Evolutionary conservation across 2,329 filamentous ascomycete genomes (phyloP).

Genomic region (Fusarium humuli): DNA sequence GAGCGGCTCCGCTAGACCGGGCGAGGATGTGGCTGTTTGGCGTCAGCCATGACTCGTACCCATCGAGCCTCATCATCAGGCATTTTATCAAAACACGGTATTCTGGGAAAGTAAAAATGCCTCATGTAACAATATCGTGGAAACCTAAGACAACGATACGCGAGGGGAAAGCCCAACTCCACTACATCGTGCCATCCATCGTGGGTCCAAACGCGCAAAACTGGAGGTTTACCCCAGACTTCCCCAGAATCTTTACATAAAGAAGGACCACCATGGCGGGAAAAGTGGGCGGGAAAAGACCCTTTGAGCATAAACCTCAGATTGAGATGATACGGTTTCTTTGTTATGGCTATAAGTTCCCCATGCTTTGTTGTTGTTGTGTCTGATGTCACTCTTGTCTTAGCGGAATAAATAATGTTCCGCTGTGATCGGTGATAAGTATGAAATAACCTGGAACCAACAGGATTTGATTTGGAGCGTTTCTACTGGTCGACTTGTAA

Average conservation of each 20-base stretch:
- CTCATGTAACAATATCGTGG: neutral
- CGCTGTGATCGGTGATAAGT: neutral
- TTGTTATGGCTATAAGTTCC: neutral
- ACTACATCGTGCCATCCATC: neutral
- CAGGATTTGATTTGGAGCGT: too few relatives aligned
- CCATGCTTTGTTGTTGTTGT: neutral
- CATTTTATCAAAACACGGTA: neutral
- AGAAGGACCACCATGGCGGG: neutral
- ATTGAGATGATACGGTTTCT: neutral
- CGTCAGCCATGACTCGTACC: neutral
- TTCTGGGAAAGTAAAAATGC: neutral
- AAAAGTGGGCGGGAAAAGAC: neutral
- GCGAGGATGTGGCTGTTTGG: slow-evolving; percentile 8
- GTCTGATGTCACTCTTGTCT: neutral
- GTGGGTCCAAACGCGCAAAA: neutral
- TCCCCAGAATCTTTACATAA: neutral
- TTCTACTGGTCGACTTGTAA: neutral
- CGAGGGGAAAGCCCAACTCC: neutral
- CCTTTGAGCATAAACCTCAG: neutral
- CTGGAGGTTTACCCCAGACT: neutral
- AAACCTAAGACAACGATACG: neutral
- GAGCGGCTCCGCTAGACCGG: slow-evolving; percentile 35
- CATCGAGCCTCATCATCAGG: neutral
- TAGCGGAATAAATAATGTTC: neutral
- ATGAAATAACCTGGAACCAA: neutral